Percentiles rank a stretch among this genome's conserved stretches.
phyloP scores from a whole-genome alignment of 192 early-diverging fungal genomes.

The Backusella macrospora region DNA sequence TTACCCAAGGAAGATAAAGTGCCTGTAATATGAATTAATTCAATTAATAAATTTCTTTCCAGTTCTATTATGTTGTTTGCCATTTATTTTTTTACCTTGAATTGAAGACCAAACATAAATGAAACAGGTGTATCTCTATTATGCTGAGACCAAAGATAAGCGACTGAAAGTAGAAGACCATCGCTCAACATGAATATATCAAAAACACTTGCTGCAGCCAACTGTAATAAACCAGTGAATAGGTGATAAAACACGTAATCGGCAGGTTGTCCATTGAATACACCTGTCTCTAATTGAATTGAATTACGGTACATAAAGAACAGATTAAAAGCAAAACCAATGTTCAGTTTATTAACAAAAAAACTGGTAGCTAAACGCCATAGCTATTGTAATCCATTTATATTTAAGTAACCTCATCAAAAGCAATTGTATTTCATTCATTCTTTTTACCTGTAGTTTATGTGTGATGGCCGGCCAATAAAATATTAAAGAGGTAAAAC shows the following conservation, averaged over 20 bases:
- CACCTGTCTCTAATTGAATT: slow-evolving; percentile 64
- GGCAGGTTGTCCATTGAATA: slow-evolving; percentile 67
- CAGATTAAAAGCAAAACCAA: slow-evolving; percentile 66
- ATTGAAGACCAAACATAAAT: slow-evolving; percentile 76
- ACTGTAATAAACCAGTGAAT: slow-evolving; percentile 53
- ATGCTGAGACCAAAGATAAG: slow-evolving; percentile 80
- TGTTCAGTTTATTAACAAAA: slow-evolving; percentile 53
- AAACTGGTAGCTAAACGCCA: slow-evolving; percentile 80
- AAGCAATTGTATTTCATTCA: background rate
- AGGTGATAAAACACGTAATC: slow-evolving; percentile 82
- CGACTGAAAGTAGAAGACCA: slow-evolving; percentile 60
- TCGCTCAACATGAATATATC: slow-evolving; percentile 45
- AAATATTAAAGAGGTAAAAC: slow-evolving; percentile 48
- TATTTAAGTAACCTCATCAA: too few species aligned
- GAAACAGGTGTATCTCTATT: slow-evolving; percentile 56
- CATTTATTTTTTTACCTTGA: slow-evolving; percentile 50
- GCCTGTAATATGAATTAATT: slow-evolving; percentile 41
- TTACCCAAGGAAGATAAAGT: slow-evolving; percentile 76
- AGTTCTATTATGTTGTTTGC: background rate
- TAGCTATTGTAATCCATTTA: slow-evolving; percentile 54
- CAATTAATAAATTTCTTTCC: background rate
- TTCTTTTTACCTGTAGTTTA: slow-evolving; percentile 58
- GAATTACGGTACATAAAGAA: slow-evolving; percentile 80
- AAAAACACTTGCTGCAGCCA: slow-evolving; percentile 28
- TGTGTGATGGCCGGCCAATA: slow-evolving; percentile 53